Conservation (phyloP, 192 early-diverging fungal species). For the Entophlyctis helioformis region DNA sequence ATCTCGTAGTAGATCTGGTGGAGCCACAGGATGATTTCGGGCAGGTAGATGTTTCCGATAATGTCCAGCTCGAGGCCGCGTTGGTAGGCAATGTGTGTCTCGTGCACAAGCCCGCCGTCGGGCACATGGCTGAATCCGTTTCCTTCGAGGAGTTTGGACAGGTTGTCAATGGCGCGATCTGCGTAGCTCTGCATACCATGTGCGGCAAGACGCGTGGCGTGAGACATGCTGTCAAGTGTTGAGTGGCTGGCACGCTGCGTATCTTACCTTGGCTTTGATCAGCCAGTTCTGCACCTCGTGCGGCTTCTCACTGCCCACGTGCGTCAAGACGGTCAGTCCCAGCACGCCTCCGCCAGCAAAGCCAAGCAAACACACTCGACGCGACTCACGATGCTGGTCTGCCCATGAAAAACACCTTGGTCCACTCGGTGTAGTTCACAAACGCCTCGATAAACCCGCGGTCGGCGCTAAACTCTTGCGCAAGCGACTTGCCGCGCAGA, state of each 20-base stretch:
- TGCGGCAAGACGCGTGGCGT: not conserved
- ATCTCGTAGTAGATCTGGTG: slow-evolving; percentile 60
- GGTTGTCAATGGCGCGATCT: not conserved
- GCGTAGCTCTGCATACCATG: not conserved
- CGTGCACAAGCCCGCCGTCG: not conserved
- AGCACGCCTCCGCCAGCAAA: too few species aligned
- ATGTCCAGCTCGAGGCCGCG: slow-evolving; percentile 5
- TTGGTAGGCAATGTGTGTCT: not conserved
- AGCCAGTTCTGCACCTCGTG: too few species aligned
- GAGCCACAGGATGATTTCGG: slow-evolving; percentile 55
- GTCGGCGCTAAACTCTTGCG: not conserved
- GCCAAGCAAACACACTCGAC: too few species aligned
- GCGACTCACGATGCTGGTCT: too few species aligned
- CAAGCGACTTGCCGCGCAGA: too few species aligned
- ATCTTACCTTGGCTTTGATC: too few species aligned
- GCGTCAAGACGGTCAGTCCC: too few species aligned
- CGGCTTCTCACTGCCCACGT: too few species aligned
- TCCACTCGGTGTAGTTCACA: not conserved
- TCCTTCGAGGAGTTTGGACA: not conserved
- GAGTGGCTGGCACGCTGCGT: too few species aligned
- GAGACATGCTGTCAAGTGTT: not conserved
- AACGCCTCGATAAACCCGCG: not conserved
- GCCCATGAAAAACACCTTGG: not conserved
- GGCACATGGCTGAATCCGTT: not conserved
- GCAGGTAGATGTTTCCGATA: slow-evolving; percentile 28